Base-by-base conservation (phyloP, 805 yeast species). In the Priceomyces haplophilus region DNA sequence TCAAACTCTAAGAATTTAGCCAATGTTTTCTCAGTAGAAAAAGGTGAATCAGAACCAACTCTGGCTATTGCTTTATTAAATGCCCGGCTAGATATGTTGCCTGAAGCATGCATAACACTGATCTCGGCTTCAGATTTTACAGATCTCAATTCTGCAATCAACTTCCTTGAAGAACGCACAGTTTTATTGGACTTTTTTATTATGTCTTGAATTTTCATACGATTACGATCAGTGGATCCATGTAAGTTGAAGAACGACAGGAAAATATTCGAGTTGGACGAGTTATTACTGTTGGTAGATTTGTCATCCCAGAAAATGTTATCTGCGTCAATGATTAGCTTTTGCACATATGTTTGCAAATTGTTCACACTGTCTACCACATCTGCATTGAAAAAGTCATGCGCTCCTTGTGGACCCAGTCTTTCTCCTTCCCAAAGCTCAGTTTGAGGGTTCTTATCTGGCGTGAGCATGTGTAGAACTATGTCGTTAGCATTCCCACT, bases 381-480 rank as follows among this genome's bases (percentile, higher is more conserved):
- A 62, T 89, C 97, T 3, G 96, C 96, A 59, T 91, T 93, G 67
- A 93, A 93, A 36, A 82, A 79, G 38, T 88, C 91, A 32, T 64
- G 66, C 0, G 84, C 96, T 12, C 95, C 96, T 37, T 82, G 79
- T 3, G 82, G 74, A 1, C 99, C 99, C 13, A 95, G 84, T 53
- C 95, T 77, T 34, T 79, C 83, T 10, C 99, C 99, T 53, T 91
- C 97, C 99, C 99, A 93, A 49, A 84, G 79, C 64, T 93, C 99
- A 17, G 77, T 79, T 38, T 72, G 73, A 4, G 80, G 76, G 57
- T 90, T 85, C 58, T 85, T 84, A 12, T 88, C 89, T 2, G 89
- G 96, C 2, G 91, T 96, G 38, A 89, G 67, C 83, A 93, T 76
- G 52, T 87, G 91, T 50, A 86, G 78, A 7, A 75, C 59, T 27